A percentile compares a stretch with the other conserved stretches of the same genome.
Conservation (phyloP, 768 basidiomycete genomes). For the Tylopilus sp. region DNA sequence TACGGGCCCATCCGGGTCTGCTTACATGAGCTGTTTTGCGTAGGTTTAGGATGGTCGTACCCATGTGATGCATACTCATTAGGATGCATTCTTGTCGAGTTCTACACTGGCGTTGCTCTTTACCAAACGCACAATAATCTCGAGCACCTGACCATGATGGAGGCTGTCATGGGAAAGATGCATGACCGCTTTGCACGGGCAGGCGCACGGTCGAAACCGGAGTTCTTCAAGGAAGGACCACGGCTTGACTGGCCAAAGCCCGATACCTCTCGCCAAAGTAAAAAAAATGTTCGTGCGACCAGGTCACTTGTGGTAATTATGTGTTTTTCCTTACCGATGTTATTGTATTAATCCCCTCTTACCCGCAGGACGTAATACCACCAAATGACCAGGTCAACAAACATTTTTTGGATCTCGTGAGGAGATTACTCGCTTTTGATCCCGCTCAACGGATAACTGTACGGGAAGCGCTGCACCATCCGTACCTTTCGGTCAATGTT, state of each 20-base stretch:
- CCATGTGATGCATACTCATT: slow-evolving; percentile 98
- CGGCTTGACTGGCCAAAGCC: slow-evolving; percentile 93
- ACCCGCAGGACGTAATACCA: slow-evolving; percentile 74
- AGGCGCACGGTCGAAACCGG: slow-evolving; percentile 78
- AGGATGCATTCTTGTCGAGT: slow-evolving; percentile 98
- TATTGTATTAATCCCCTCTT: slow-evolving; percentile 5
- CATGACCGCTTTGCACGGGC: slow-evolving; percentile 78
- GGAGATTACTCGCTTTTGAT: slow-evolving; percentile 85
- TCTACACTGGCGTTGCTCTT: slow-evolving; percentile 95
- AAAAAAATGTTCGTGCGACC: slow-evolving; percentile 90
- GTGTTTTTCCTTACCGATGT: slow-evolving; percentile 8
- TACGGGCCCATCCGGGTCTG: slow-evolving; percentile 15
- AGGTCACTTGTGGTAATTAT: slow-evolving; percentile 64
- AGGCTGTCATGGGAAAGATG: slow-evolving; percentile 98
- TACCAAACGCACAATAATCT: slow-evolving; percentile 99
- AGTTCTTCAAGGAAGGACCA: slow-evolving; percentile 86
- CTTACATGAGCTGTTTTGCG: slow-evolving; percentile 8
- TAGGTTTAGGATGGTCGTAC: slow-evolving; percentile 96
- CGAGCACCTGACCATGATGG: slow-evolving; percentile 99
- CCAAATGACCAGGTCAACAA: slow-evolving; percentile 69
- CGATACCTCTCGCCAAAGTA: slow-evolving; percentile 83
- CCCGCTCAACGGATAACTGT: slow-evolving; percentile 86
- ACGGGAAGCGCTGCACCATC: slow-evolving; percentile 81
- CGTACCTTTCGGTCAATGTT: slow-evolving; percentile 73
- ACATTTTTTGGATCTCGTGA: slow-evolving; percentile 85